Evolutionary conservation across 2,329 filamentous ascomycete species (phyloP).

Genomic region (Cryphonectria parasitica): DNA sequence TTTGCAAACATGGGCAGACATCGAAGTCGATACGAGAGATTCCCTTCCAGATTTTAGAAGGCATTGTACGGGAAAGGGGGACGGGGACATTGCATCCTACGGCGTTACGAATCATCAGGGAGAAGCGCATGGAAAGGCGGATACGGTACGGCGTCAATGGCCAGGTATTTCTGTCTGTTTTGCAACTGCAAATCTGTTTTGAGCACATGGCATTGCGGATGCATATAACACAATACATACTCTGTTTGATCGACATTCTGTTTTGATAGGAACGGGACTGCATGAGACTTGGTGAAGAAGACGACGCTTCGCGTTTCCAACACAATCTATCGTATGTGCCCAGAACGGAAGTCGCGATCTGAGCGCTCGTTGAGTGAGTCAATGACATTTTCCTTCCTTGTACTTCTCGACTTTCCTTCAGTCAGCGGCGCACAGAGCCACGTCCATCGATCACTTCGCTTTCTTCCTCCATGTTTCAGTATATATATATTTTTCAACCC

Average conservation of each 20-base stretch:
- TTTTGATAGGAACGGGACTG: background rate
- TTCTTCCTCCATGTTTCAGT: background rate
- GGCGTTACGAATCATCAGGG: slow-evolving; percentile 23
- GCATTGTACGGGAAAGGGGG: background rate
- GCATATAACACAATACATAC: background rate
- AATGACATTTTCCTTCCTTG: background rate
- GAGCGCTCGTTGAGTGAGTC: background rate
- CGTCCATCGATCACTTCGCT: no score
- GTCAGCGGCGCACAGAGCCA: no score
- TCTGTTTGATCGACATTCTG: background rate
- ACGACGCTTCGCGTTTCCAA: background rate
- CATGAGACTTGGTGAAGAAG: background rate
- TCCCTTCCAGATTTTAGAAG: slow-evolving; percentile 39
- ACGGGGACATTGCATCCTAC: slow-evolving; percentile 21
- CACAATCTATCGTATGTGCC: background rate
- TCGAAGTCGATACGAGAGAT: slow-evolving; percentile 46
- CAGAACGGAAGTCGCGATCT: slow-evolving; percentile 2
- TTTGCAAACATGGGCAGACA: slow-evolving; percentile 44
- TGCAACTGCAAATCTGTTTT: slow-evolving; percentile 1
- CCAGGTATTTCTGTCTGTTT: slow-evolving; percentile 7
- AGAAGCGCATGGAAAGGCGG: slow-evolving; percentile 14
- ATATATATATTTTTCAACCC: background rate
- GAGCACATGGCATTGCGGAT: background rate
- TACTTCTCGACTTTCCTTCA: background rate
- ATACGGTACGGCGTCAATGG: slow-evolving; percentile 18